Base-by-base conservation (phyloP, 192 early-diverging fungal genomes). In the Linderina pennispora region DNA sequence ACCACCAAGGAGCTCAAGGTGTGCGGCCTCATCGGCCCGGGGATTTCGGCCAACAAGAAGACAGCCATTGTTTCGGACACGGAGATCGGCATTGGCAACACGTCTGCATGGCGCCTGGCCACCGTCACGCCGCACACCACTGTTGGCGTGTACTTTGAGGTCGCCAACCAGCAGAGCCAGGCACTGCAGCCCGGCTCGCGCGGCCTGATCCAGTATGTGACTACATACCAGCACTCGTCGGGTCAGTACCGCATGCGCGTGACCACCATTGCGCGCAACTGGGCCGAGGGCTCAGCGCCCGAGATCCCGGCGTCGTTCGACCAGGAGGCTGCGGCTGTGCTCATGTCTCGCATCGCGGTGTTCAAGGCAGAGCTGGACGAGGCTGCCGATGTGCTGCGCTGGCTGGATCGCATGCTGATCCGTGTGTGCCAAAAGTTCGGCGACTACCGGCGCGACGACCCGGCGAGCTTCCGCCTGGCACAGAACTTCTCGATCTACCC, bases 321-420 rank as follows among this genome's bases (percentile, higher is more conserved):
- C 66, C 94, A 99, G 74, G 96, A 99, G 60, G 90, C 96, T 0
- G 85, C 96, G 1, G 96, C 96, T 2, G 93, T 95, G 10, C 71
- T 99, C 15, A 99, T 97, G 92, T 81, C 94, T 15, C 87, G 96
- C 50, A 97, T 99, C 45, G 90, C 90, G 3, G 85, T 89, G 20
- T 96, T 91, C 76, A 97, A 97, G 79, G 87, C 92, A 10, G 96
- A 97, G 51, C 83, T 90, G 50, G 96, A 99, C 58, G 94, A 99
- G 76, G 88, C 88, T 1, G 89, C 92, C 21, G 96, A 97, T 62
- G 96, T 99, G 10, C 68, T 97, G 55, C 80, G 93, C 36, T 97
- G 96, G 94, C 63, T 99, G 36, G 96, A 99, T 76, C 84, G 94
- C 46, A 97, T 97, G 90, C 71, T 99, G 23, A 99, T 99, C 71